Conservation (phyloP, 257 asterid genomes). For the Solanum etuberosum region DNA sequence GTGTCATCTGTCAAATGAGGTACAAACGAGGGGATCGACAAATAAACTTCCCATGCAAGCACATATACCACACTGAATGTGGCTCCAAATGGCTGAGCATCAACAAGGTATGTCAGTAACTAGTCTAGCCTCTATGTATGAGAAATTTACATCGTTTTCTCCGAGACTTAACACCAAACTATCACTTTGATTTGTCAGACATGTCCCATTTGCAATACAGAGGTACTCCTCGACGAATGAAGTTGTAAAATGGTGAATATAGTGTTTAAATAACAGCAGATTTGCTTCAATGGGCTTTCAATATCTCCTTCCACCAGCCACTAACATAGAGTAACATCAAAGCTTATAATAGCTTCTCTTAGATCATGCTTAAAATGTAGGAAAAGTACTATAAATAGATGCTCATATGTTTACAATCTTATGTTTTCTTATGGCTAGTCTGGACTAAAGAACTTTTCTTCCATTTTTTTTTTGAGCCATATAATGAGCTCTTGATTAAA, state of each 20-base stretch:
- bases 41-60: constrained; percentile 73
- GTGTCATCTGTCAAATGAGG: constrained; percentile 88
- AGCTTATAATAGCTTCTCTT: not conserved
- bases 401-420: not conserved
- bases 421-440: not conserved
- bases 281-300: not conserved
- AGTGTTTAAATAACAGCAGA: not conserved
- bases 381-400: not conserved
- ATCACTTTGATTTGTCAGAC: constrained; percentile 31
- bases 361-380: not conserved
- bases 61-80: constrained; percentile 69
- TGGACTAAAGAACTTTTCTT: not conserved
- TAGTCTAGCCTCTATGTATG: not conserved
- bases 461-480: not conserved
- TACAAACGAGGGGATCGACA: constrained; percentile 82
- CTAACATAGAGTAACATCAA: not conserved
- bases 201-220: constrained; percentile 82
- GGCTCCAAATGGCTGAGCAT: constrained; percentile 93
- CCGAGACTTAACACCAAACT: not conserved
- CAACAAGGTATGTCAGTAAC: constrained; percentile 47
- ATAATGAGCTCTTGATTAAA: not conserved
- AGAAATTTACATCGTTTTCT: not conserved
- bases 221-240: constrained; percentile 43
- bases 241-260: not conserved
- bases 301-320: not conserved